Percentiles rank a stretch among this genome's conserved stretches.
Evolutionary conservation across 192 early-diverging fungal genomes (phyloP).

Genomic region (Rhizophagus clarus): DNA sequence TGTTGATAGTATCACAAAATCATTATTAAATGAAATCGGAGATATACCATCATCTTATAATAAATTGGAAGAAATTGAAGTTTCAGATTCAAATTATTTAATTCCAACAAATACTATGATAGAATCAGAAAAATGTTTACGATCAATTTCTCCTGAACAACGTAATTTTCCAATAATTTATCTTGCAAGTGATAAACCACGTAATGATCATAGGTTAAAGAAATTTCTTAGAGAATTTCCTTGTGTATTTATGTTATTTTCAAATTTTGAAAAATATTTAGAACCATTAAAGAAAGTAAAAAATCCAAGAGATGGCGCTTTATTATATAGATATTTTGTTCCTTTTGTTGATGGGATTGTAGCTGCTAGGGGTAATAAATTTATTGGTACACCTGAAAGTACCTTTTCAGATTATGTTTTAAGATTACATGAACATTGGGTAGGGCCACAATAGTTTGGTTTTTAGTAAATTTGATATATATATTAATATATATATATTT

Average conservation of each 20-base stretch:
- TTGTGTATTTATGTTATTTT: constrained; percentile 51
- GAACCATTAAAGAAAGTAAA: constrained; percentile 36
- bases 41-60: neutral
- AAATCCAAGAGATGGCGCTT: constrained; percentile 46
- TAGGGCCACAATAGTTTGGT: neutral
- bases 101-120: neutral
- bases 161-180: constrained; percentile 34
- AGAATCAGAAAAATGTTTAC: neutral
- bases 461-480: too few relatives aligned
- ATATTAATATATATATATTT: too few relatives aligned
- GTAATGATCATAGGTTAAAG: constrained; percentile 23
- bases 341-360: constrained; percentile 61
- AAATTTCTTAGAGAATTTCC: constrained; percentile 40
- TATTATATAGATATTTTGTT: constrained; percentile 48
- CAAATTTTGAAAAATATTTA: constrained; percentile 49
- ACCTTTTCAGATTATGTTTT: constrained; percentile 41
- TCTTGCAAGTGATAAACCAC: constrained; percentile 42
- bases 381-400: constrained; percentile 53
- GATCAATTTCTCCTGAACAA: neutral
- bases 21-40: neutral
- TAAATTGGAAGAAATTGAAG: neutral
- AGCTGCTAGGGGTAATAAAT: constrained; percentile 50
- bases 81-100: neutral
- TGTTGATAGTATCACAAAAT: constrained; percentile 40
- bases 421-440: constrained; percentile 20